Evolutionary conservation across 2,329 filamentous ascomycete genomes (phyloP).

Genomic region (Ascochyta viciae-villosae): DNA sequence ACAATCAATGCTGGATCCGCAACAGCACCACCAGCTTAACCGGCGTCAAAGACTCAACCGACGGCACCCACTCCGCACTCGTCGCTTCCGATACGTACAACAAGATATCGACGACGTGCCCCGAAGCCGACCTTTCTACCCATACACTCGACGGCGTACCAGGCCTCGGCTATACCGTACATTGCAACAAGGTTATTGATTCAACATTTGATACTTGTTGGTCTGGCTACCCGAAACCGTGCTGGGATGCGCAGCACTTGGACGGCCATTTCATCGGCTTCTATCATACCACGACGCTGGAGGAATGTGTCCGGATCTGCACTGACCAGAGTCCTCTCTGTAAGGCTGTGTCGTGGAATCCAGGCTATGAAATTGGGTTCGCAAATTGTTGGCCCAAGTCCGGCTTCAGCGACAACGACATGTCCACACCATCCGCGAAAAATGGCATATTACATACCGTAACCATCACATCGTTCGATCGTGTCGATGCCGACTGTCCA

Average conservation of each 20-base stretch:
- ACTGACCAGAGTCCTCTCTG: conserved; percentile 39
- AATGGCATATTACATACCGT: conserved; percentile 34
- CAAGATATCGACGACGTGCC: conserved; percentile 30
- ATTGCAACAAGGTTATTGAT: conserved; percentile 37
- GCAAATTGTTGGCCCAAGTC: conserved; percentile 46
- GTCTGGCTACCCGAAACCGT: conserved; percentile 29
- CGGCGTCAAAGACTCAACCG: conserved; percentile 10
- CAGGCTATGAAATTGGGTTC: conserved; percentile 36
- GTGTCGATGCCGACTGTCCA: conserved; percentile 31
- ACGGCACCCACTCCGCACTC: conserved; percentile 32
- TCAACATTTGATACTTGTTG: conserved; percentile 27
- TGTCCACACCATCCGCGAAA: conserved; percentile 15
- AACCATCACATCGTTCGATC: conserved; percentile 33
- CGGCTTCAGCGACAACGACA: conserved; percentile 14
- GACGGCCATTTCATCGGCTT: conserved; percentile 27
- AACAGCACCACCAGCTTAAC: conserved; percentile 30
- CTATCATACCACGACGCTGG: conserved; percentile 37
- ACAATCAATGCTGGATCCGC: conserved; percentile 37
- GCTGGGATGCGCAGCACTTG: conserved; percentile 12
- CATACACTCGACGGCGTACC: conserved; percentile 30
- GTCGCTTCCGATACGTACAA: conserved; percentile 29
- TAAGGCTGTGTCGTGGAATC: conserved; percentile 38
- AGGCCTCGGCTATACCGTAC: conserved; percentile 37
- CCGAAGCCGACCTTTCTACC: conserved; percentile 27
- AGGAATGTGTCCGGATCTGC: conserved; percentile 40